Conservation (phyloP, 2,329 filamentous ascomycete species). For the Madurella fahalii region DNA sequence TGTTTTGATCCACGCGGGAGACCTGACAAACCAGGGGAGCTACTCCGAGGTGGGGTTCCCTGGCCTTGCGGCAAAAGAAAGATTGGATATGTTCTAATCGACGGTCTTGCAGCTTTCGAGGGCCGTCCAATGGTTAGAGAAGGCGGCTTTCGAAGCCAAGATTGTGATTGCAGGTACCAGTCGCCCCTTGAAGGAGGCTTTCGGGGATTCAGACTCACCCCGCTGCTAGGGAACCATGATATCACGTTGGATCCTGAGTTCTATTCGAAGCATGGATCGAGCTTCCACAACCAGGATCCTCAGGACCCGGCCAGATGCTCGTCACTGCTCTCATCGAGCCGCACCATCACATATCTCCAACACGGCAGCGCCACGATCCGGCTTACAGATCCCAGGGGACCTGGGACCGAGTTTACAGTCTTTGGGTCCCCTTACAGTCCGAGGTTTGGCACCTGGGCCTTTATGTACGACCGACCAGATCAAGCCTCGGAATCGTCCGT, state of each 20-base stretch:
- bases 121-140: conserved; percentile 63
- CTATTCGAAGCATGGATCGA: conserved; percentile 48
- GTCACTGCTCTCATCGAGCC: conserved; percentile 49
- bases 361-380: conserved; percentile 53
- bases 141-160: conserved; percentile 64
- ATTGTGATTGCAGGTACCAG: conserved; percentile 62
- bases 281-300: conserved; percentile 53
- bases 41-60: conserved; percentile 43
- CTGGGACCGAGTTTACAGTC: conserved; percentile 58
- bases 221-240: conserved; percentile 66
- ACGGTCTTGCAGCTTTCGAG: conserved; percentile 46
- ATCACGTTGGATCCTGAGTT: conserved; percentile 64
- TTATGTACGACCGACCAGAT: conserved; percentile 50
- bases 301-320: conserved; percentile 54
- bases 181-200: background rate
- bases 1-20: conserved; percentile 71
- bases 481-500: conserved; percentile 8
- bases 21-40: conserved; percentile 70
- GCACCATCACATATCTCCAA: conserved; percentile 60
- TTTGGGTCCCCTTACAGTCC: conserved; percentile 70
- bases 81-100: background rate
- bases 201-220: background rate
- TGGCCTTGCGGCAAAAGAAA: background rate
- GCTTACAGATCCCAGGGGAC: conserved; percentile 51
- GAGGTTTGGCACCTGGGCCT: conserved; percentile 57